These are phyloP conservation scores for Ulota crispa DNA, from an alignment of 225 moss, liverwort and hornwort species.

Conservation along the genomic window DNA sequence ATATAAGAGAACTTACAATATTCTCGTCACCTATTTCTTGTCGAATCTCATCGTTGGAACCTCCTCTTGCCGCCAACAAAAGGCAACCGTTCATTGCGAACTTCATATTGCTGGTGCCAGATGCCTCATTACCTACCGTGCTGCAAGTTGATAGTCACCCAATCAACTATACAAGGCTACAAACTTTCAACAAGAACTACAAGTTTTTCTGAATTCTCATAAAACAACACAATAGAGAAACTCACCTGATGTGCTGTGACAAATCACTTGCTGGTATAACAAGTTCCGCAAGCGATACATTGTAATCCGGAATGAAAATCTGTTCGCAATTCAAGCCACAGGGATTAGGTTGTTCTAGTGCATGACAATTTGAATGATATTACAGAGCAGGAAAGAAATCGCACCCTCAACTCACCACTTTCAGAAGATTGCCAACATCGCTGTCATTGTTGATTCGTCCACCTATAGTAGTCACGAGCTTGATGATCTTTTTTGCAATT, in stretches of 20 bases:
- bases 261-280: conserved; percentile 86
- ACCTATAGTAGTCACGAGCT: conserved; percentile 76
- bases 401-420: conserved; percentile 57
- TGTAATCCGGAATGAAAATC: conserved; percentile 93
- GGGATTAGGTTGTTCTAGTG: conserved; percentile 10
- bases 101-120: conserved; percentile 95
- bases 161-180: not conserved
- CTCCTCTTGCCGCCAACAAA: conserved; percentile 73
- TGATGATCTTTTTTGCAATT: conserved; percentile 84
- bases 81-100: conserved; percentile 92
- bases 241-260: conserved; percentile 92
- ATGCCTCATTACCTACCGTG: conserved; percentile 90
- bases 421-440: conserved; percentile 78
- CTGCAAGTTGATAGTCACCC: conserved; percentile 40
- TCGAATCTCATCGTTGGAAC: conserved; percentile 81
- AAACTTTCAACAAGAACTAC: not conserved
- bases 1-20: conserved; percentile 50
- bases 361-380: conserved; percentile 12
- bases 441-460: conserved; percentile 71
- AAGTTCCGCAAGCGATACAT: conserved; percentile 88
- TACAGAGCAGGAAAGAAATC: not conserved
- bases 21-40: conserved; percentile 78
- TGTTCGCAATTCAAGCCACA: conserved; percentile 33
- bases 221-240: conserved; percentile 11
- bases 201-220: conserved; percentile 1